Percentiles rank a stretch among this genome's conserved stretches.
phyloP scores from a whole-genome alignment of 2,329 filamentous ascomycete species.

The Didymellaceae sp. region DNA sequence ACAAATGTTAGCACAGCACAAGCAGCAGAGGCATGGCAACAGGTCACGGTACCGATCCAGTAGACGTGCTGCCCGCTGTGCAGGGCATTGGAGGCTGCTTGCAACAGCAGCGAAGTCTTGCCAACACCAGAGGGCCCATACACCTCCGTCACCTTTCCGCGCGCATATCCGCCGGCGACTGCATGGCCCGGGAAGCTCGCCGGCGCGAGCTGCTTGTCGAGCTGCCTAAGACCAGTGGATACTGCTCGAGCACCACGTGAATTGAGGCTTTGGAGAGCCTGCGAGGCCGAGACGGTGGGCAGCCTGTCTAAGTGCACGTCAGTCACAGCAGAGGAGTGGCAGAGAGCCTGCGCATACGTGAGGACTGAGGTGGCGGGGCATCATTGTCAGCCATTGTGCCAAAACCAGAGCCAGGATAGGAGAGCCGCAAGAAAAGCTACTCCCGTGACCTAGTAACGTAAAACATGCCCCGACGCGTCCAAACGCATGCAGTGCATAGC shows the following conservation, averaged over 20 bases:
- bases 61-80: conserved; percentile 68
- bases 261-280: conserved; percentile 69
- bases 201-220: conserved; percentile 53
- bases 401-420: neutral
- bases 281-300: conserved; percentile 76
- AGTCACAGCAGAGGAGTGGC: conserved; percentile 14
- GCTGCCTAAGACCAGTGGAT: conserved; percentile 55
- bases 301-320: conserved; percentile 66
- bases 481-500: neutral
- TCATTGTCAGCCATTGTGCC: conserved; percentile 41
- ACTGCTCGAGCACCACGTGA: conserved; percentile 56
- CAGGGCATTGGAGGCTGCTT: conserved; percentile 70
- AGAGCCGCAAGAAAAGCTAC: conserved; percentile 4
- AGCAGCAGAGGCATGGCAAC: neutral
- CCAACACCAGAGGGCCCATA: conserved; percentile 87
- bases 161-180: conserved; percentile 64
- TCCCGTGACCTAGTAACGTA: conserved; percentile 31
- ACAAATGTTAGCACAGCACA: conserved; percentile 36
- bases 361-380: conserved; percentile 39
- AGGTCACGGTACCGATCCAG: conserved; percentile 72
- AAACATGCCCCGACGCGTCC: conserved; percentile 27
- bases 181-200: conserved; percentile 31
- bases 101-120: conserved; percentile 82
- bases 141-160: conserved; percentile 82
- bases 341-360: conserved; percentile 42